These are phyloP conservation scores for Talaromyces sp. DNA, from an alignment of 2,329 filamentous ascomycete genomes.

Conservation along the genomic window DNA sequence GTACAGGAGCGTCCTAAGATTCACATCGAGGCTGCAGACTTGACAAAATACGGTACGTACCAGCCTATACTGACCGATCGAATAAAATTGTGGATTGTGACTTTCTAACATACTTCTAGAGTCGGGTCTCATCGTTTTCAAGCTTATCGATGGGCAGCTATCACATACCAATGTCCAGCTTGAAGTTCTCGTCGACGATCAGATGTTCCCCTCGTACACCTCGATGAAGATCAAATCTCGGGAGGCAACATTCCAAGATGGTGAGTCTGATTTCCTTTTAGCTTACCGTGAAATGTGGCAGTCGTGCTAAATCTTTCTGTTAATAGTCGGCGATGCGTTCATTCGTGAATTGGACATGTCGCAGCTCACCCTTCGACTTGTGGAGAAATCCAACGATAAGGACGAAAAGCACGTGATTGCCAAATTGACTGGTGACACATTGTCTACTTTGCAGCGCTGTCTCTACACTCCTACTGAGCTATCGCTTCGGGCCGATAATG, in stretches of 20 bases:
- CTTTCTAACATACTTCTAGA: slow-evolving; percentile 55
- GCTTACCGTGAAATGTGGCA: not conserved
- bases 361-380: slow-evolving; percentile 80
- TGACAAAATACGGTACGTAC: slow-evolving; percentile 66
- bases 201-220: slow-evolving; percentile 83
- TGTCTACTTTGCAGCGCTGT: slow-evolving; percentile 84
- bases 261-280: slow-evolving; percentile 36
- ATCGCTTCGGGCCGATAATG: slow-evolving; percentile 74
- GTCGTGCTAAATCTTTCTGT: not conserved
- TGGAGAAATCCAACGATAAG: slow-evolving; percentile 71
- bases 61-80: not conserved
- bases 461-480: slow-evolving; percentile 87
- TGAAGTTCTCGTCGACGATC: slow-evolving; percentile 91
- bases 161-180: slow-evolving; percentile 72
- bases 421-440: slow-evolving; percentile 77
- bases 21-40: slow-evolving; percentile 72
- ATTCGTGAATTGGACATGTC: slow-evolving; percentile 97
- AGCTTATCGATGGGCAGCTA: slow-evolving; percentile 85
- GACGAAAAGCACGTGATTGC: slow-evolving; percentile 72
- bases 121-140: slow-evolving; percentile 90
- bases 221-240: slow-evolving; percentile 72
- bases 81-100: not conserved
- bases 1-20: slow-evolving; percentile 67
- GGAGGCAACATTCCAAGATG: slow-evolving; percentile 78
- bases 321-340: slow-evolving; percentile 78